Evolutionary conservation across 1,139 yeast species (phyloP), one percentile per base, ranked within the genome.

Genomic region (Scheffersomyces stambukii): DNA sequence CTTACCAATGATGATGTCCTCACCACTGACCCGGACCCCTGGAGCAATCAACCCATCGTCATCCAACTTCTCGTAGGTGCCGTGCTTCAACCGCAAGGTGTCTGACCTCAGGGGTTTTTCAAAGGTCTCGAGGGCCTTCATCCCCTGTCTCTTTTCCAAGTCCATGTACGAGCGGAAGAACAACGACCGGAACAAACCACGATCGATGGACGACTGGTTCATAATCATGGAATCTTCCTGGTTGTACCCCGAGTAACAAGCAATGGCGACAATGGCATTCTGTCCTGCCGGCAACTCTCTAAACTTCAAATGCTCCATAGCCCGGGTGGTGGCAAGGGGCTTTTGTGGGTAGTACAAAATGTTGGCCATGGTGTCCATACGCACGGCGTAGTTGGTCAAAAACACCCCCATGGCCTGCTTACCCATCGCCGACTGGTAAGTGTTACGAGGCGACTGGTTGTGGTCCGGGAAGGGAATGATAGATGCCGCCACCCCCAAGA

Each of bases 371-470:
- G 98, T 91, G 61, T 91, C 99, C 98, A 91, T 91, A 66, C 99
- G 85, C 29, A 89, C 96, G 32, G 83, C 76, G 56, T 91, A 93
- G 53, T 91, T 91, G 4, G 98, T 91, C 51, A 91, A 72, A 60
- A 86, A 89, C n/a, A 93, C 98, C 54, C 99, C 99, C 98, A 91
- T 91, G 36, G 99, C 99, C 66, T 91, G 99, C 62, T 91, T 91
- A 77, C 98, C 98, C 98, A 91, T 91, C 41, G 98, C 98, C 54
- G 96, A 88, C 67, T 91, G 98, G 63, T 91, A 91, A 5, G 98
- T 91, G 58, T 91, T 91, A 79, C 98, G 94, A 36, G 98, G 98
- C 35, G 97, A 89, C 70, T 91, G 99, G 60, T 91, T 91, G 62
- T 91, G 99, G 64, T 91, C 98, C 10, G 99, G 99, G 84, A 91